These are phyloP conservation scores for Zangia roseola DNA, from an alignment of 768 basidiomycete genomes.

Conservation along the genomic window DNA sequence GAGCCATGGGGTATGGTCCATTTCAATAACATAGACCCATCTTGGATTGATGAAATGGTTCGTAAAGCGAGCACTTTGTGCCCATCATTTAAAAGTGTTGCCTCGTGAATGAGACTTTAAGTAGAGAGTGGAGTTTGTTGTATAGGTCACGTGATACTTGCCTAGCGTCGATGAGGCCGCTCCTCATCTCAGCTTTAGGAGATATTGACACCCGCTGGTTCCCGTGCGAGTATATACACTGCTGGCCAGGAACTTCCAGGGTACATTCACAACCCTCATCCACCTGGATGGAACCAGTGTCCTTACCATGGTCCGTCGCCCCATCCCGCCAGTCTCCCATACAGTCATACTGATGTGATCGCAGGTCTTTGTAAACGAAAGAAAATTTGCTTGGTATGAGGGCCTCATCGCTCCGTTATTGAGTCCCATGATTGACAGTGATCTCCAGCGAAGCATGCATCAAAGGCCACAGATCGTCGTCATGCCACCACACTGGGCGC, in stretches of 20 bases:
- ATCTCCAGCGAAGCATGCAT: constrained; percentile 80
- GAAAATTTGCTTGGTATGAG: constrained; percentile 71
- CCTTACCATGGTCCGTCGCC: constrained; percentile 22
- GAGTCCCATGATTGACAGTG: constrained; percentile 10
- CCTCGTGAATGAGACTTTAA: too few relatives aligned
- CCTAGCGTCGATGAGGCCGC: too few relatives aligned
- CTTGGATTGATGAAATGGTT: too few relatives aligned
- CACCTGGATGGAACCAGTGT: constrained; percentile 14
- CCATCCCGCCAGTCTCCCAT: not conserved
- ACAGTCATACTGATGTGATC: not conserved
- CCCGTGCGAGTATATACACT: constrained; percentile 3
- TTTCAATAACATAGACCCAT: too few relatives aligned
- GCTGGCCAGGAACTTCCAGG: not conserved
- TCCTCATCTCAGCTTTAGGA: too few relatives aligned
- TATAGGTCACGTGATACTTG: too few relatives aligned
- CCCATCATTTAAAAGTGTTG: too few relatives aligned
- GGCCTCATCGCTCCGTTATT: not conserved
- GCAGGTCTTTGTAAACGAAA: constrained; percentile 72
- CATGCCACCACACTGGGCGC: constrained; percentile 81
- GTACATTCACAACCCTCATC: not conserved
- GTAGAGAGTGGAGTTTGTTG: too few relatives aligned
- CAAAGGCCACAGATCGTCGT: constrained; percentile 90
- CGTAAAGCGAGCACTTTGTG: too few relatives aligned
- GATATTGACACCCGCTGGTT: not conserved
- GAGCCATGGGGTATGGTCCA: too few relatives aligned